These are phyloP conservation scores for Ganoderma lucidum DNA, from an alignment of 1,284 basidiomycete genomes.

Conservation along the genomic window DNA sequence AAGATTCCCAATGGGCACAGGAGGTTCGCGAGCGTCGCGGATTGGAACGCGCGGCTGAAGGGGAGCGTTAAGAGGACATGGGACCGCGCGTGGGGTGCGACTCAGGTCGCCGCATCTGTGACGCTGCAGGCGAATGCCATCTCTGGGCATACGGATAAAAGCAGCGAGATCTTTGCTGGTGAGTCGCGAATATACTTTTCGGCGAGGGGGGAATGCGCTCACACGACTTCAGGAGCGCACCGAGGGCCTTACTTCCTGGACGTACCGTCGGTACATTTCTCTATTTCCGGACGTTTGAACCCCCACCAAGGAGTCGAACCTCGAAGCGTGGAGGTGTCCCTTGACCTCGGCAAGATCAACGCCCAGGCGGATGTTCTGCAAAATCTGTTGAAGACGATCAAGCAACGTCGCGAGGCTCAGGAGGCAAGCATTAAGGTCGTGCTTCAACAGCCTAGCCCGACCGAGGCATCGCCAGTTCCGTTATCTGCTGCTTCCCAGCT, in stretches of 20 bases:
- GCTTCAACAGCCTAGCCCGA: background rate
- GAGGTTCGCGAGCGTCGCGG: slow-evolving; percentile 55
- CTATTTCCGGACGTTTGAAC: slow-evolving; percentile 61
- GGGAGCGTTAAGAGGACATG: slow-evolving; percentile 68
- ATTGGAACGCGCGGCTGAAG: slow-evolving; percentile 67
- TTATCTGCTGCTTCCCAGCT: slow-evolving; percentile 43
- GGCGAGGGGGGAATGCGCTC: background rate
- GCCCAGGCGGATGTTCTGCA: slow-evolving; percentile 57
- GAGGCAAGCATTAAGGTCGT: background rate
- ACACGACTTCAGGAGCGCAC: slow-evolving; percentile 19
- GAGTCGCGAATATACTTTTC: background rate
- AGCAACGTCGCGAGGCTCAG: slow-evolving; percentile 26
- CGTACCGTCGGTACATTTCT: slow-evolving; percentile 54
- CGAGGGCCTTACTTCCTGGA: slow-evolving; percentile 47
- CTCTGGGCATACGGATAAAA: slow-evolving; percentile 47
- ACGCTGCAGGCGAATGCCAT: slow-evolving; percentile 59
- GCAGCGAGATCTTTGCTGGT: slow-evolving; percentile 30
- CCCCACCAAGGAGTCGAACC: slow-evolving; percentile 64
- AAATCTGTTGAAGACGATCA: slow-evolving; percentile 45
- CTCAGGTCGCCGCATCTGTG: slow-evolving; percentile 60
- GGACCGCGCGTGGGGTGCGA: slow-evolving; percentile 72
- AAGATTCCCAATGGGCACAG: slow-evolving; percentile 35
- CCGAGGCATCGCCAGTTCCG: slow-evolving; percentile 12
- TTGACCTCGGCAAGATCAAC: slow-evolving; percentile 56
- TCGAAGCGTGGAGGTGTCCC: slow-evolving; percentile 57